Evolutionary conservation across 2,329 filamentous ascomycete species (phyloP).

Genomic region (Dactylella cylindrospora): DNA sequence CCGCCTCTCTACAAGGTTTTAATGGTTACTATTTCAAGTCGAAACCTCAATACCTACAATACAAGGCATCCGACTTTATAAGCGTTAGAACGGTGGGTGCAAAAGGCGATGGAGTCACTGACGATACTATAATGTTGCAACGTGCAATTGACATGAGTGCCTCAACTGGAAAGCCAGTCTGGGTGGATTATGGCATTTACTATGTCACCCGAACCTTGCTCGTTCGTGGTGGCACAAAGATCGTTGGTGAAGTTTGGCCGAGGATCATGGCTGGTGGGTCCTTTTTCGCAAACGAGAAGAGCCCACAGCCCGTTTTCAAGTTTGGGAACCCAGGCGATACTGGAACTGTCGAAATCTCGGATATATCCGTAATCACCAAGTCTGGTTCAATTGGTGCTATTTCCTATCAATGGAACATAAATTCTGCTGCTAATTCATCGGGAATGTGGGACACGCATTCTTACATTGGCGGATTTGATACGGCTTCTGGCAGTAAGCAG

Average conservation of each 20-base stretch:
- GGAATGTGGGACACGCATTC: no score
- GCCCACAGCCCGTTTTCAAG: no score
- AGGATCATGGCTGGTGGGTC: slow-evolving; percentile 47
- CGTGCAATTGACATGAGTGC: slow-evolving; percentile 63
- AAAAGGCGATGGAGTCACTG: slow-evolving; percentile 80
- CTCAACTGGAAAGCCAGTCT: slow-evolving; percentile 59
- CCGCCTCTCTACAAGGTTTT: background rate
- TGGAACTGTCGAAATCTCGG: no score
- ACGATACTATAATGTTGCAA: slow-evolving; percentile 87
- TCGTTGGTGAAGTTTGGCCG: slow-evolving; percentile 53
- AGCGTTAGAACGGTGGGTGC: slow-evolving; percentile 81
- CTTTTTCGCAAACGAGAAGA: slow-evolving; percentile 34
- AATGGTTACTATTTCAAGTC: background rate
- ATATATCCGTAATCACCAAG: no score
- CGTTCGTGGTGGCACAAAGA: slow-evolving; percentile 54
- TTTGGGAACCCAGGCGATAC: no score
- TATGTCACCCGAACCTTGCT: slow-evolving; percentile 57
- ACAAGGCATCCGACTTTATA: no score
- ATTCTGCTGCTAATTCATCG: no score
- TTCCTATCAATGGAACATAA: no score
- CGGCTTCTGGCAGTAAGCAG: no score
- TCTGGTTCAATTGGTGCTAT: no score
- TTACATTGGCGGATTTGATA: no score
- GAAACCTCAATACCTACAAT: no score
- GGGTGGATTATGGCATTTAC: slow-evolving; percentile 57